Conservation (phyloP, 768 basidiomycete species). For the Erythrobasidium yunnanense region DNA sequence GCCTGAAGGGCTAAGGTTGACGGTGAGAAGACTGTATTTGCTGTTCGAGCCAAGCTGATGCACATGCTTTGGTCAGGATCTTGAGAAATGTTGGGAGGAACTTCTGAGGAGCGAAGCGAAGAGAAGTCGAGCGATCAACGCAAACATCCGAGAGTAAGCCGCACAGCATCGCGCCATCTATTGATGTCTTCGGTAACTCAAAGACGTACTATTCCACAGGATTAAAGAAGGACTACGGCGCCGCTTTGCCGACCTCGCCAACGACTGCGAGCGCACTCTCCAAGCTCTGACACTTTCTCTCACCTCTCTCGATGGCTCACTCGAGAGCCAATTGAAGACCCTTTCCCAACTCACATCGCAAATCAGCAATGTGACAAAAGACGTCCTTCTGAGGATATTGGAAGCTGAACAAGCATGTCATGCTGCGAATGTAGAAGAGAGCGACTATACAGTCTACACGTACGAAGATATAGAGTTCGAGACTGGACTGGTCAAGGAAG, state of each 20-base stretch:
- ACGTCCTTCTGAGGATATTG: conserved; percentile 43
- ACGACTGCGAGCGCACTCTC: conserved; percentile 61
- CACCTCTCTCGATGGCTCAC: conserved; percentile 60
- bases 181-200: too few relatives aligned
- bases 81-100: conserved; percentile 65
- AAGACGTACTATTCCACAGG: background rate
- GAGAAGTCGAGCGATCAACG: conserved; percentile 72
- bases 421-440: conserved; percentile 88
- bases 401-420: conserved; percentile 63
- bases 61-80: conserved; percentile 46
- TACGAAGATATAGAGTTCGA: conserved; percentile 83
- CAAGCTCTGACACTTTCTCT: conserved; percentile 60
- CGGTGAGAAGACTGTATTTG: conserved; percentile 43
- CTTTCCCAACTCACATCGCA: background rate
- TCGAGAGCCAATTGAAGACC: conserved; percentile 50
- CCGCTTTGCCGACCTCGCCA: conserved; percentile 60
- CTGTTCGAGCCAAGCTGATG: background rate
- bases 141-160: conserved; percentile 74
- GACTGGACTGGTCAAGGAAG: conserved; percentile 66
- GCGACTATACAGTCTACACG: conserved; percentile 86
- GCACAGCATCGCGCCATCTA: too few relatives aligned
- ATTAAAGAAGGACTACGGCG: conserved; percentile 3
- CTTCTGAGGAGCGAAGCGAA: conserved; percentile 64
- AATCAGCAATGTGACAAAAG: background rate
- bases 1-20: conserved; percentile 55